Evolutionary conservation across 495 filamentous ascomycete species (phyloP), one percentile per base, ranked within the genome.

Genomic region (Aspergillus kassunensis): DNA sequence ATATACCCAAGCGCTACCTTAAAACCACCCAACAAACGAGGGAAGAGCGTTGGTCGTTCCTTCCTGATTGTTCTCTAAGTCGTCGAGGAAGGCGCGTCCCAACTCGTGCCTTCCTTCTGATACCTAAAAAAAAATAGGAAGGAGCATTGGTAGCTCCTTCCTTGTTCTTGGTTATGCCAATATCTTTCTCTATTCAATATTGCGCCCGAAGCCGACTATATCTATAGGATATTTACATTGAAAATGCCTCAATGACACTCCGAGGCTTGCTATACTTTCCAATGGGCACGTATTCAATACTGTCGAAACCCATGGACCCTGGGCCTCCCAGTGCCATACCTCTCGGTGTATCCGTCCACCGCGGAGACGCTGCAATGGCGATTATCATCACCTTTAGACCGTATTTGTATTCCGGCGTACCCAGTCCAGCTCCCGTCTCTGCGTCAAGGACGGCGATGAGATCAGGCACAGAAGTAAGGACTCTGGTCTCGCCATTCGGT

Each of bases 361-460:
- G 65, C 35, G 78, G 74, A 20, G 79, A 82, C 4, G 76, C 78
- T 2, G 77, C 70, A 45, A 86, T 78, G 2, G 75, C 80, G 10
- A 84, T 60, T 0, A 84, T 78, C 11, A 72, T 68, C 6, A 85
- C 81, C 40, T 77, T 63, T 36, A 83, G 57, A 0, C 83, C 83
- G 52, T 82, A 85, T 13, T 76, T 61, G 60, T 80, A 85, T 57
- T 87, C 83, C 0, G 80, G 75, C 6, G 80, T 78, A 6, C 82
- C 83, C 2, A 87, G 67, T 0, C 80, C 79, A 42, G 76, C 73
- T 23, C 82, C 82, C 25, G 78, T 82, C 48, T 77, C 75, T 7
- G 76, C 72, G 50, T 87, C 82, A 21, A 87, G 72, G 8, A 85
- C 73, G 7, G 73, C 65, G 51, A 87, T 82, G 1, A 87, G 62